phyloP scores from a whole-genome alignment of 179 eudicot genomes.

The Vitellaria paradoxa region DNA sequence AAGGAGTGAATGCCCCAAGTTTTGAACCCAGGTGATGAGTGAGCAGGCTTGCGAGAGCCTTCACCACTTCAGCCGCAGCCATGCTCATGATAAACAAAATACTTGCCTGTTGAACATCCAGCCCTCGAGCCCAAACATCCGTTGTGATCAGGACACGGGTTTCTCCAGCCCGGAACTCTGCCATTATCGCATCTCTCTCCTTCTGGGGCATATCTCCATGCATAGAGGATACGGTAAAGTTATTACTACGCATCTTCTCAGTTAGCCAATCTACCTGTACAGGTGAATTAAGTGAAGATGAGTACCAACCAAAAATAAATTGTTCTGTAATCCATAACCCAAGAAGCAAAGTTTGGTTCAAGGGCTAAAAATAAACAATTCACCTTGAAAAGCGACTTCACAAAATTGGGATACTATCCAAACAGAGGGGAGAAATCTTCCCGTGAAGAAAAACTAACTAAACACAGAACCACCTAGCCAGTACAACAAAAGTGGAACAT shows the following conservation, averaged over 20 bases:
- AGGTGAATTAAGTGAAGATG: not conserved
- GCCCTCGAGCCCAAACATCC: slow-evolving; percentile 98
- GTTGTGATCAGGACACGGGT: slow-evolving; percentile 96
- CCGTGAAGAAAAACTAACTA: no score
- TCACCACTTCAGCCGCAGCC: no score
- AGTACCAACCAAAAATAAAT: not conserved
- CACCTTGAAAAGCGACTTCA: not conserved
- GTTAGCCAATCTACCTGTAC: slow-evolving; percentile 95
- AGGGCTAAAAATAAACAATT: not conserved
- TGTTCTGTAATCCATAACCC: not conserved
- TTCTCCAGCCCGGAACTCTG: no score
- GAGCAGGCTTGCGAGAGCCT: no score
- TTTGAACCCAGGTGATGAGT: no score
- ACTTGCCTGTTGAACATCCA: slow-evolving; percentile 94
- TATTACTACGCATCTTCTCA: slow-evolving; percentile 87
- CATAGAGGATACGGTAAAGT: slow-evolving; percentile 93
- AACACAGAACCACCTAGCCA: no score
- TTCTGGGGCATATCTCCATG: slow-evolving; percentile 99
- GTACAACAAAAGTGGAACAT: no score
- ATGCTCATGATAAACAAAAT: no score
- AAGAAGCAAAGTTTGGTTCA: not conserved
- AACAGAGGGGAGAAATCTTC: no score
- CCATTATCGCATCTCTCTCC: slow-evolving; percentile 98
- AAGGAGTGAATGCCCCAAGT: no score
- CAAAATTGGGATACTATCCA: no score